Percentiles rank a stretch among this genome's conserved stretches.
Conservation (phyloP, 2,329 filamentous ascomycete genomes). For the Pezicula carpinea region DNA sequence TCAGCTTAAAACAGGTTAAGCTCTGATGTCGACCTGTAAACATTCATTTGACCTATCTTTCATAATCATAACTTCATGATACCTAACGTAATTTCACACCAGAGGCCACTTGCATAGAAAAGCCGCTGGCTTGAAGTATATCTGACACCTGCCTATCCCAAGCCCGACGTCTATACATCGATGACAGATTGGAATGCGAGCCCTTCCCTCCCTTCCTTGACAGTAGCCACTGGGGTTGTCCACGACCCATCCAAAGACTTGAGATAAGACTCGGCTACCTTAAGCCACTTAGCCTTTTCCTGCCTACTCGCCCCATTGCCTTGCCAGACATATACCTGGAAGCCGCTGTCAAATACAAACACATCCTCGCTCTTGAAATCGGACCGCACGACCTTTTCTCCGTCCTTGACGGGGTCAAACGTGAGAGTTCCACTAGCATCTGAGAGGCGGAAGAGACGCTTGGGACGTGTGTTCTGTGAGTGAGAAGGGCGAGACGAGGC, state of each 20-base stretch:
- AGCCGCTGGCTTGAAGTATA: too few relatives aligned
- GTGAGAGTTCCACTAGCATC: constrained; percentile 53
- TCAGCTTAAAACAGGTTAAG: too few relatives aligned
- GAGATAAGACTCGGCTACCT: constrained; percentile 52
- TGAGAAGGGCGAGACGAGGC: constrained; percentile 34
- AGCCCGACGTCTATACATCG: neutral
- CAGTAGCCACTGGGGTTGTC: constrained; percentile 50
- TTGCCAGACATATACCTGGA: constrained; percentile 62
- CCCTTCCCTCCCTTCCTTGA: constrained; percentile 52
- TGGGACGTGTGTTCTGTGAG: constrained; percentile 10
- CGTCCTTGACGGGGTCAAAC: constrained; percentile 56
- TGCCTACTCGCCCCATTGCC: constrained; percentile 50
- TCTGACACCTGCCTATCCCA: too few relatives aligned
- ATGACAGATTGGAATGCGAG: constrained; percentile 35
- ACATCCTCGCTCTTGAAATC: constrained; percentile 57
- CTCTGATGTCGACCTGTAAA: too few relatives aligned
- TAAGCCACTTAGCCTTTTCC: constrained; percentile 58
- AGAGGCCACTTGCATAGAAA: too few relatives aligned
- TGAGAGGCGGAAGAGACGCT: constrained; percentile 56
- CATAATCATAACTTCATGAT: too few relatives aligned
- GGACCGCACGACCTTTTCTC: constrained; percentile 34
- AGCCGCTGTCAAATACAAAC: constrained; percentile 58
- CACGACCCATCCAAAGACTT: constrained; percentile 35
- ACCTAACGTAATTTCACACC: too few relatives aligned
- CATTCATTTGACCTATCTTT: too few relatives aligned